Evolutionary conservation across 495 filamentous ascomycete species (phyloP), one percentile per base, ranked within the genome.

Genomic region (Lophium mytilinum): DNA sequence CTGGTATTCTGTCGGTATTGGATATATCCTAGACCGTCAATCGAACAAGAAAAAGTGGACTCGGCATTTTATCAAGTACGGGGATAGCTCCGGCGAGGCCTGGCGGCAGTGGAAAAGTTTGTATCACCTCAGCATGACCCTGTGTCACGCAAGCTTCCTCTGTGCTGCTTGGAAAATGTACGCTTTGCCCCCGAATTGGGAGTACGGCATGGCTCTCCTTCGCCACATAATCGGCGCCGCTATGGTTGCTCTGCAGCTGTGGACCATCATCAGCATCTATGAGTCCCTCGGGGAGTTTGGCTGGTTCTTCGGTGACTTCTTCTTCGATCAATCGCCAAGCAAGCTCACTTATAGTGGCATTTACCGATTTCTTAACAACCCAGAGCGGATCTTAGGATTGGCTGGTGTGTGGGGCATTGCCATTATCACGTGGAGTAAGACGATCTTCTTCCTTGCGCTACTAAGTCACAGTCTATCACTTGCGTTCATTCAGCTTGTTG

Each of bases 281-380:
- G 90, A 96, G 14, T 96, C 92, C 5, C 83, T 97, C 1, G 92
- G 92, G 42, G 93, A 98, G 67, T 97, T 96, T 67, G 94, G 94
- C 61, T 98, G 94, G 93, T 98, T 97, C 77, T 98, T 89, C 65
- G 93, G 93, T 11, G 93, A 98, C 70, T 98, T 98, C 76, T 90
- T 90, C 75, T 96, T 96, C 73, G 90, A 95, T 61, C 79, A 85
- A 14, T 42, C 57, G 35, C 53, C 83, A 9, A 85, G 82, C 18
- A 94, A 95, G 65, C 79, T 97, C 48, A 97, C 88, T 18, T 98
- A 97, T 74, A 88, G 85, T 60, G 94, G 93, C 50, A 98, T 98
- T 64, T 98, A 98, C 69, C 90, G 93, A 56, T 98, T 89, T 73
- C 75, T 98, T 55, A 98, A 98, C 75, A 97, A 97, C 67, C 93